Evolutionary conservation across 768 basidiomycete genomes (phyloP).

Genomic region (Kwoniella sp.): DNA sequence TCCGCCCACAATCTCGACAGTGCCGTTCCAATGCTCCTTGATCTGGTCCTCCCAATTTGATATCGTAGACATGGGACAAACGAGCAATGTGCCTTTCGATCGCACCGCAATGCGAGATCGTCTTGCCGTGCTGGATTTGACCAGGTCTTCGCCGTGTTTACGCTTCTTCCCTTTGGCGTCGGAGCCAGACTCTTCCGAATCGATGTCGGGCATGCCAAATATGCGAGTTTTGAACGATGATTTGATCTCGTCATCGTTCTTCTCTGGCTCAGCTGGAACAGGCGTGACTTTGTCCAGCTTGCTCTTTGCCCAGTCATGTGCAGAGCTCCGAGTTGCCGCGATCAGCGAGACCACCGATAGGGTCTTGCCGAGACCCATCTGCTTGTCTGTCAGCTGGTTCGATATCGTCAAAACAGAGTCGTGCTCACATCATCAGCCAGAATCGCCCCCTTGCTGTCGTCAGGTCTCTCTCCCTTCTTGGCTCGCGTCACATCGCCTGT

Average conservation of each 20-base stretch:
- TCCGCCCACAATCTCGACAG: conserved; percentile 77
- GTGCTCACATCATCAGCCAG: conserved; percentile 87
- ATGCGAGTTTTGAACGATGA: conserved; percentile 54
- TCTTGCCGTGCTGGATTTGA: conserved; percentile 19
- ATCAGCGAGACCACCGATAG: conserved; percentile 92
- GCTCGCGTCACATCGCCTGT: conserved; percentile 66
- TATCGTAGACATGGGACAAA: conserved; percentile 94
- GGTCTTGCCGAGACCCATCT: conserved; percentile 99
- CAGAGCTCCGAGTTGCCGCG: conserved; percentile 72
- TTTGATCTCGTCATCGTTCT: conserved; percentile 17
- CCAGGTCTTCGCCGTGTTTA: conserved; percentile 58
- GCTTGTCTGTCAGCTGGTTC: conserved; percentile 3
- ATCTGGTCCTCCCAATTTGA: conserved; percentile 99
- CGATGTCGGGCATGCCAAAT: conserved; percentile 70
- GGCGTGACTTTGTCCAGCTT: conserved; percentile 53
- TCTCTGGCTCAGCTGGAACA: conserved; percentile 12
- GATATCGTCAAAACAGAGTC: neutral
- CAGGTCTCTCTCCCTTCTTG: conserved; percentile 52
- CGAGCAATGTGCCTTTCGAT: conserved; percentile 86
- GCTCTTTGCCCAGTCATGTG: conserved; percentile 60
- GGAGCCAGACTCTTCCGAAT: conserved; percentile 20
- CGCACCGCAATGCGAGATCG: conserved; percentile 49
- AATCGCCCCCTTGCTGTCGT: conserved; percentile 72
- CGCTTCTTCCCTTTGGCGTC: conserved; percentile 63
- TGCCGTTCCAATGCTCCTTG: conserved; percentile 90